These are phyloP conservation scores for Carex kokanica DNA, from an alignment of 176 grass and related monocot genomes.

Conservation along the genomic window DNA sequence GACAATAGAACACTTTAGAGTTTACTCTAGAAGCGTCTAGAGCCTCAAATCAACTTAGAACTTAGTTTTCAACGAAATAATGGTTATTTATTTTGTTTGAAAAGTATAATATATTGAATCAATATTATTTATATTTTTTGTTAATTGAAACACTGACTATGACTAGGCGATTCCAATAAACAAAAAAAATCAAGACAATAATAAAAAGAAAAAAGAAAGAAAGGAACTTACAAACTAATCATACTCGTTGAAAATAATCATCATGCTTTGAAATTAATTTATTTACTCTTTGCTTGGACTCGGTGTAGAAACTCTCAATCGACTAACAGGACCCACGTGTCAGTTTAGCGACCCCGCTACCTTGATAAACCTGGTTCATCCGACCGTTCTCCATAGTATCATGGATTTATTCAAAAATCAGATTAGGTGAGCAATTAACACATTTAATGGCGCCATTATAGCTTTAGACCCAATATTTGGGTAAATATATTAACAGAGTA, in stretches of 20 bases:
- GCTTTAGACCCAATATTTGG: not conserved
- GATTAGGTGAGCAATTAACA: constrained; percentile 24
- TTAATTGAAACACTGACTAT: not conserved
- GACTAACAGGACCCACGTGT: not conserved
- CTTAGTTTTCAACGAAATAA: not conserved
- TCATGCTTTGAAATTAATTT: not conserved
- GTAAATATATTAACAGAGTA: too few species aligned
- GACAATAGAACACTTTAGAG: constrained; percentile 4
- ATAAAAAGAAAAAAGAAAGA: not conserved
- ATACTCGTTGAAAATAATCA: not conserved
- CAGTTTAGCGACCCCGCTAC: not conserved
- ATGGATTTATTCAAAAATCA: constrained; percentile 3
- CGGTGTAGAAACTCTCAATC: not conserved
- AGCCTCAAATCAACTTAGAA: not conserved
- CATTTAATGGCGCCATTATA: constrained; percentile 37
- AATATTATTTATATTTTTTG: not conserved
- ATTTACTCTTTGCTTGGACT: not conserved
- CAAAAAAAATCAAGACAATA: not conserved
- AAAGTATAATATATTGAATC: not conserved
- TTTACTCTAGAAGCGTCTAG: not conserved
- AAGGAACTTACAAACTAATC: not conserved
- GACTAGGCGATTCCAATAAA: not conserved
- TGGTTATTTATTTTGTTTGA: not conserved
- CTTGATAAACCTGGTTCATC: not conserved
- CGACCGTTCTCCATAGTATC: not conserved